Evolutionary conservation across 2,329 filamentous ascomycete species (phyloP).

Genomic region (Aureobasidium sp.): DNA sequence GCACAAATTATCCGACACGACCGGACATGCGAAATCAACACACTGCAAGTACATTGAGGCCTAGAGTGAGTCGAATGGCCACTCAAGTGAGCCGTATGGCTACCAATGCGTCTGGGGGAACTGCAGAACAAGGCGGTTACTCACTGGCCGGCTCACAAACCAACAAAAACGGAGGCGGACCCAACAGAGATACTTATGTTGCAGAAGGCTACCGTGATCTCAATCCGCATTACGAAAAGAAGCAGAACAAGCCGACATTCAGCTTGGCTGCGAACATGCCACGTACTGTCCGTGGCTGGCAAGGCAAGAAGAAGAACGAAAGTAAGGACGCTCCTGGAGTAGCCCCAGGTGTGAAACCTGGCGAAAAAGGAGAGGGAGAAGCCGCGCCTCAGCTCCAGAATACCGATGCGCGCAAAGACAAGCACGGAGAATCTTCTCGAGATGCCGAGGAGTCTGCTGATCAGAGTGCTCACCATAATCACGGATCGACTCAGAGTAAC

Average conservation of each 20-base stretch:
- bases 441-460: background rate
- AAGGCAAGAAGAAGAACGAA: slow-evolving; percentile 16
- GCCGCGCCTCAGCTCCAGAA: slow-evolving; percentile 21
- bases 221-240: slow-evolving; percentile 24
- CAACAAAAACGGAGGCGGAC: background rate
- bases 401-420: slow-evolving; percentile 10
- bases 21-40: slow-evolving; percentile 2
- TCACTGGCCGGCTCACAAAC: slow-evolving; percentile 10
- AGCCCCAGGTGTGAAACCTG: slow-evolving; percentile 17
- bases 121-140: slow-evolving; percentile 3
- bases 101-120: background rate
- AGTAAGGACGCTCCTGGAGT: background rate
- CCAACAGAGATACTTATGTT: slow-evolving; percentile 24
- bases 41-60: slow-evolving; percentile 1
- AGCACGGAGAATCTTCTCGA: slow-evolving; percentile 8
- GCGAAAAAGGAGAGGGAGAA: slow-evolving; percentile 23
- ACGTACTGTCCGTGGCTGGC: slow-evolving; percentile 22
- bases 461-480: background rate
- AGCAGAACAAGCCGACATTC: slow-evolving; percentile 22
- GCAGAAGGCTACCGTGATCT: slow-evolving; percentile 24
- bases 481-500: background rate
- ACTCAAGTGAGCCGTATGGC: background rate
- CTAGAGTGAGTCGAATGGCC: background rate
- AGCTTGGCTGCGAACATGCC: slow-evolving; percentile 24
- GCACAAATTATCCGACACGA: background rate